A percentile compares a stretch with the other conserved stretches of the same genome.
These are phyloP conservation scores for Zoysia matrella DNA, from an alignment of 202 grass and related monocot genomes.

Conservation along the genomic window DNA sequence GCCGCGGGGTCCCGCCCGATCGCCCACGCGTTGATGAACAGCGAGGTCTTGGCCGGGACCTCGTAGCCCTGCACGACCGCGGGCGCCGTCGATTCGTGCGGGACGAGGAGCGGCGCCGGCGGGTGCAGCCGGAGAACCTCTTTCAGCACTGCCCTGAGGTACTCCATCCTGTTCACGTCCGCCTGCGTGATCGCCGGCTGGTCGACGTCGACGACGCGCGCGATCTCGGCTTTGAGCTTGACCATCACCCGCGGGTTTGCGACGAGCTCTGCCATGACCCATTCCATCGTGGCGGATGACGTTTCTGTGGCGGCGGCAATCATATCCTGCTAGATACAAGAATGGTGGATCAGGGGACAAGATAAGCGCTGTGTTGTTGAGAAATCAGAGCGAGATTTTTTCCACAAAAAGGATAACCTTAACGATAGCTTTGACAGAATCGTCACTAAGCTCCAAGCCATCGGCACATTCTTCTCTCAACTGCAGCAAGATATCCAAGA, in stretches of 20 bases:
- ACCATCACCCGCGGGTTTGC: constrained; percentile 52
- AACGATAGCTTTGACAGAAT: constrained; percentile 46
- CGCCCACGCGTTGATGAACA: constrained; percentile 36
- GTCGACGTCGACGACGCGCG: constrained; percentile 7
- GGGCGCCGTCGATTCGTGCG: constrained; percentile 31
- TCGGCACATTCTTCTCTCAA: constrained; percentile 32
- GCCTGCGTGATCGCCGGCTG: constrained; percentile 38
- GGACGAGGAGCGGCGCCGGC: constrained; percentile 36
- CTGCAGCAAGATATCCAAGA: constrained; percentile 61
- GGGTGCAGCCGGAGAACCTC: constrained; percentile 64
- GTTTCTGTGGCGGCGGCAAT: constrained; percentile 68
- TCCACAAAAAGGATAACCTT: constrained; percentile 19
- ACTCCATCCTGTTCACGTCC: constrained; percentile 43
- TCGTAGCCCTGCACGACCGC: constrained; percentile 54
- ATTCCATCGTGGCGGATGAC: background rate
- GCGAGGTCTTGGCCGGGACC: constrained; percentile 44
- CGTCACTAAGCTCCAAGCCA: constrained; percentile 49
- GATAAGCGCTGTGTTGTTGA: background rate
- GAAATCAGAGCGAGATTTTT: background rate
- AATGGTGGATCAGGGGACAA: background rate
- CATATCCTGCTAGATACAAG: constrained; percentile 51
- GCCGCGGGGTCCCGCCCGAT: constrained; percentile 43
- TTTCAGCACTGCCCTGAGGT: constrained; percentile 62
- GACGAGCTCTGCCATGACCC: constrained; percentile 51
- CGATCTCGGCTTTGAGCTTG: constrained; percentile 53